Evolutionary conservation across 495 filamentous ascomycete genomes (phyloP).

Genomic region (Aspergillus coremiiformis): DNA sequence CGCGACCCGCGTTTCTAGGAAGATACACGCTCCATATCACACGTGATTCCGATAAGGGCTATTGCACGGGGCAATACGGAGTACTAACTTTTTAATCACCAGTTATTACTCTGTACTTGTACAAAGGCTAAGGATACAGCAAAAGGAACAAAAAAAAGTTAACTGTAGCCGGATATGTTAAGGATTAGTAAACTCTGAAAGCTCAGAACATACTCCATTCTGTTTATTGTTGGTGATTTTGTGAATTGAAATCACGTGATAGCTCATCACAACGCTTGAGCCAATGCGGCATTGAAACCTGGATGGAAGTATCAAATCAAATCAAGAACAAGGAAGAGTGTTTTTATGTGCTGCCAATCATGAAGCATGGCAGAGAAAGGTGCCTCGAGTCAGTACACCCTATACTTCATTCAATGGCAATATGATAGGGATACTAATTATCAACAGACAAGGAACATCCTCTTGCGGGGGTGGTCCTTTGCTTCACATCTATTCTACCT

Average conservation of each 20-base stretch:
- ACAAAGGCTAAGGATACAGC: background rate
- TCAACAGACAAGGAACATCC: constrained; percentile 51
- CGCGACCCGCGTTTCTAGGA: constrained; percentile 6
- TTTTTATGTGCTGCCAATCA: constrained; percentile 18
- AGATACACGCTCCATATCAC: constrained; percentile 22
- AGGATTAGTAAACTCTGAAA: no score
- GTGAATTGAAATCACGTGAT: constrained; percentile 20
- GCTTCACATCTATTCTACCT: constrained; percentile 79
- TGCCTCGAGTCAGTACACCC: constrained; percentile 26
- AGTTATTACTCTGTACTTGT: no score
- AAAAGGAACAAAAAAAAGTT: background rate
- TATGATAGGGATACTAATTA: constrained; percentile 4
- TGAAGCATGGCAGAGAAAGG: constrained; percentile 40
- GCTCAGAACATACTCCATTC: no score
- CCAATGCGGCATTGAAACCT: constrained; percentile 5
- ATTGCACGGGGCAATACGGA: background rate
- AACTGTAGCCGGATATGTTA: no score
- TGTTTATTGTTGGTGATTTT: no score
- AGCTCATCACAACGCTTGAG: constrained; percentile 13
- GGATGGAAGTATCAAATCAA: constrained; percentile 5
- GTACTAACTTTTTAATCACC: no score
- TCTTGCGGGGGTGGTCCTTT: constrained; percentile 74
- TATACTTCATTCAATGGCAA: background rate
- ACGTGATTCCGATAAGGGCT: constrained; percentile 28
- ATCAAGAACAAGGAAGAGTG: background rate